phyloP scores from a whole-genome alignment of 345 rosid species.

The Brassica incana region DNA sequence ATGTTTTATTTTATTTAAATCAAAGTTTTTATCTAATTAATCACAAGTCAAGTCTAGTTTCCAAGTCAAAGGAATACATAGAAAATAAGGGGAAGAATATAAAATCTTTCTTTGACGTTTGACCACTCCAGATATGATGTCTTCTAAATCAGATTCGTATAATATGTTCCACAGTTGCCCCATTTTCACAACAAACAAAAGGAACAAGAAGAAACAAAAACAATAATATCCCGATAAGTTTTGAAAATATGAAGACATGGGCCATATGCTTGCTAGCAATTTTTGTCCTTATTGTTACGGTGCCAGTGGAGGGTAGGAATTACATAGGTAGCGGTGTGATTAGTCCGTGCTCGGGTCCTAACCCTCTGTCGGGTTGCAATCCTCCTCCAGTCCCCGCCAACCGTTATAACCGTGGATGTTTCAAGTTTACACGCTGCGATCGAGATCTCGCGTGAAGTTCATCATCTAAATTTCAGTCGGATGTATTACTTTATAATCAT shows the following conservation, averaged over 20 bases:
- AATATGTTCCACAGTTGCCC: background rate
- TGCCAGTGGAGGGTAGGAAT: background rate
- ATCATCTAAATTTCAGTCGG: background rate
- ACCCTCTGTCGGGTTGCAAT: conserved; percentile 1
- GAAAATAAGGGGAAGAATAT: too few relatives aligned
- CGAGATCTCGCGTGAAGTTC: background rate
- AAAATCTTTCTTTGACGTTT: too few relatives aligned
- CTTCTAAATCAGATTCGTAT: too few relatives aligned
- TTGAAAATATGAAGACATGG: conserved; percentile 5
- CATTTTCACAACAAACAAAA: background rate
- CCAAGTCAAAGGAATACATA: too few relatives aligned
- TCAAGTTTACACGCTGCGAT: background rate
- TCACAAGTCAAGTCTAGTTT: too few relatives aligned
- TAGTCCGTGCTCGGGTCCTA: background rate
- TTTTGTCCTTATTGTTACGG: background rate
- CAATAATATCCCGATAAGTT: background rate
- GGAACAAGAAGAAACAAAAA: background rate
- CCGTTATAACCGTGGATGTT: background rate
- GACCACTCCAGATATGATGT: too few relatives aligned
- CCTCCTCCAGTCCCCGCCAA: background rate
- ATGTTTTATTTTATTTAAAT: too few relatives aligned
- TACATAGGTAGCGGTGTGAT: background rate
- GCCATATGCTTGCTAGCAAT: conserved; percentile 9
- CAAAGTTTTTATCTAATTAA: too few relatives aligned
- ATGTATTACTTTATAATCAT: background rate